Evolutionary conservation across 179 eudicot genomes (phyloP), one percentile per base, ranked within the genome.

Genomic region (Sideroxylon spinosum): DNA sequence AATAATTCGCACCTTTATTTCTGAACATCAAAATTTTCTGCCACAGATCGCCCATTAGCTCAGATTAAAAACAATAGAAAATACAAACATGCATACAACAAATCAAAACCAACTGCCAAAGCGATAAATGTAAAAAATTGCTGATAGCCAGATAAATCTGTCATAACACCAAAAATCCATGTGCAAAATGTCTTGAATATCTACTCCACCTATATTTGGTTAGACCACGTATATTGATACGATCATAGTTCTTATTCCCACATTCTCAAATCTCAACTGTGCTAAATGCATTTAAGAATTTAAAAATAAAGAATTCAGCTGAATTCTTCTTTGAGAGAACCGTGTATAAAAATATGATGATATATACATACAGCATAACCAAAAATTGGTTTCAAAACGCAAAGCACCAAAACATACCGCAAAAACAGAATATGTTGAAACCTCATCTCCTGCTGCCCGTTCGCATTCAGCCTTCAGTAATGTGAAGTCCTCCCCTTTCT

Each of bases 401-500:
- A 37, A 37, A 37, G 44, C 44, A 37, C 9, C 37, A 37, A 61
- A 52, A 76, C 64, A 78, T 90, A 92, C 98, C 91, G 85, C 97
- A 71, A 91, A 94, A 78, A 89, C 98, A 25, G 93, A 91, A 70
- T 85, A 94, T 9, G 93, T 92, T 23, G 98, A 85, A 53, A 90
- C 89, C 23, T 88, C 97, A 86, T 92, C 97, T 26, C 44, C 44
- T 37, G 94, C 95, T 64, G 90, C 82, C 7, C 95, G 90, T 75
- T 92, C 89, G 78, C 98, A 92, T 83, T 92, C 96, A 0, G 94
- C 84, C 86, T 94, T 90, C 71, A 91, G 32, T 60, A 92, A 85
- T 16, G 95, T 91, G 67, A 88, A 89, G 76, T 94, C 98, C 76
- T 94, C 98, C 63, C 98, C 98, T 82, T 94, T 94, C 79, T 92